These are phyloP conservation scores for Myxozyma lipomycoides DNA, from an alignment of 805 yeast species.

Conservation along the genomic window DNA sequence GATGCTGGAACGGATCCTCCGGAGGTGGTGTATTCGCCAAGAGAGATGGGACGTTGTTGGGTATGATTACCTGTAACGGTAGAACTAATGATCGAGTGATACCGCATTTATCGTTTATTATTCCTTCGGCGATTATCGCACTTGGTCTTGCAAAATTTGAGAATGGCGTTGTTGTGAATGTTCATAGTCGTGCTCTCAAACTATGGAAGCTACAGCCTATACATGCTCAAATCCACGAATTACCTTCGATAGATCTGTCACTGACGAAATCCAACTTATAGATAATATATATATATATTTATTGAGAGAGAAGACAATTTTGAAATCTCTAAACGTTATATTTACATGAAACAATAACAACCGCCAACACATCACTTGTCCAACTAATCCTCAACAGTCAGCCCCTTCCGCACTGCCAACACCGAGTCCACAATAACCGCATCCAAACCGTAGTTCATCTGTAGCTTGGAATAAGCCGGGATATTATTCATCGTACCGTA, in stretches of 20 bases:
- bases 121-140: constrained; percentile 6
- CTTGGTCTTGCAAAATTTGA: neutral
- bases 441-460: constrained; percentile 92
- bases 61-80: constrained; percentile 18
- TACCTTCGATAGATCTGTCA: no score
- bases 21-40: constrained; percentile 13
- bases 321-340: no score
- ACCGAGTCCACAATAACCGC: constrained; percentile 98
- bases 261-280: no score
- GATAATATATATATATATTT: no score
- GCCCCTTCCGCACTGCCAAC: constrained; percentile 37
- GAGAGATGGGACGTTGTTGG: constrained; percentile 1
- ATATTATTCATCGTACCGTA: constrained; percentile 82
- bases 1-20: constrained; percentile 23
- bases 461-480: constrained; percentile 77
- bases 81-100: neutral
- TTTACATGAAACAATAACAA: no score
- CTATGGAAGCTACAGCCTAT: neutral
- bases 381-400: constrained; percentile 9
- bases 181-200: neutral
- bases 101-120: constrained; percentile 14
- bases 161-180: neutral
- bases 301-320: no score
- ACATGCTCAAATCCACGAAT: neutral
- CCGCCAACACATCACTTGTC: neutral